A percentile compares a stretch with the other conserved stretches of the same genome.
phyloP scores from a whole-genome alignment of 2,329 filamentous ascomycete species.

The Pezicula carpinea region DNA sequence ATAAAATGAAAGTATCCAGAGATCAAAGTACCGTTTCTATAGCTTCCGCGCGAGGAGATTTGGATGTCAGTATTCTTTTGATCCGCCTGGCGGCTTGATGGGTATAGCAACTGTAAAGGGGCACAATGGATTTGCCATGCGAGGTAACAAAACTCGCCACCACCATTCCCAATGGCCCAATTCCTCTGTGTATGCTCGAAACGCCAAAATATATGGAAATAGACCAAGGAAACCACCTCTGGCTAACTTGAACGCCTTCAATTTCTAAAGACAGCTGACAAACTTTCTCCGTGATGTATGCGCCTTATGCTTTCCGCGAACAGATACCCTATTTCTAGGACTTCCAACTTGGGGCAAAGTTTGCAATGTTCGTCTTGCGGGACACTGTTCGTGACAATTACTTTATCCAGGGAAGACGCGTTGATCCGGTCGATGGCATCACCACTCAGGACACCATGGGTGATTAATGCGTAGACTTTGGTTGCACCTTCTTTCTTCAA shows the following conservation, averaged over 20 bases:
- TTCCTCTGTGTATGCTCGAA: conserved; percentile 14
- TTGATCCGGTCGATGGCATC: conserved; percentile 95
- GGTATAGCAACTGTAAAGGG: conserved; percentile 28
- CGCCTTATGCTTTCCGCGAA: conserved; percentile 94
- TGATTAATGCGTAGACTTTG: conserved; percentile 85
- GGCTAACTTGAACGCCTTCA: too few relatives aligned
- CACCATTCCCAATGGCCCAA: conserved; percentile 15
- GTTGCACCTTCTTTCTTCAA: conserved; percentile 93
- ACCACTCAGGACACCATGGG: conserved; percentile 90
- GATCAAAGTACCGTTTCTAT: conserved; percentile 10
- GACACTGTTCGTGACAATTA: conserved; percentile 93
- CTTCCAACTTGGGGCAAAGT: conserved; percentile 81
- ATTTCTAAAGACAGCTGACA: conserved; percentile 96
- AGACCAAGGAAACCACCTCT: too few relatives aligned
- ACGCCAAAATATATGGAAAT: conserved; percentile 12
- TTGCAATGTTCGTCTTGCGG: conserved; percentile 78
- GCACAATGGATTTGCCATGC: conserved; percentile 3
- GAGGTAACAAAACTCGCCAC: conserved; percentile 12
- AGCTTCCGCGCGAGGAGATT: conserved; percentile 13
- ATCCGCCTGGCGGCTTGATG: conserved; percentile 7
- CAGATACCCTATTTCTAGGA: conserved; percentile 84
- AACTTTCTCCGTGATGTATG: conserved; percentile 96
- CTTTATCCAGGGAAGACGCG: conserved; percentile 85
- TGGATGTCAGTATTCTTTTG: conserved; percentile 22
- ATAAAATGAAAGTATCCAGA: conserved; percentile 4